Evolutionary conservation across 208 protist genomes (phyloP), one percentile per base, ranked within the genome.

Genomic region (Leishmania tarentolae): DNA sequence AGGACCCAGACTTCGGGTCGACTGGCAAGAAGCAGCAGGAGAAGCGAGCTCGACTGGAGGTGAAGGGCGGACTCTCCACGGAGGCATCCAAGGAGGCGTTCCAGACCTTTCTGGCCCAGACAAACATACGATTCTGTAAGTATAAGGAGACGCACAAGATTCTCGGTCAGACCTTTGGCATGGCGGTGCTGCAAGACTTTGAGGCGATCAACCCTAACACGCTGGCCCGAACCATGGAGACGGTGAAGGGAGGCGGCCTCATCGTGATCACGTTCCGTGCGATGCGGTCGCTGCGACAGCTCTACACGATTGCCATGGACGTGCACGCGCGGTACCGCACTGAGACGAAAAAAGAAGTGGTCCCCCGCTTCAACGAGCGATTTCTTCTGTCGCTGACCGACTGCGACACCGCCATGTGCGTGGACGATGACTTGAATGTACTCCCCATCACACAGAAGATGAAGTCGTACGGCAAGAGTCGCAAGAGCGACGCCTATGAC

Each of bases 251-350:
- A 50, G 99, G 99, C 74, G 99, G 99, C 40, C 71, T 99, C n/a
- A 84, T 99, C 47, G 92, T 99, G 37, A 88, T 99, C 31, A 94
- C 99, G 53, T 95, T 99, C 50, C 92, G 97, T 44, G 97, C 95
- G 40, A 99, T 99, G 95, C 91, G 90, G 6, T 99, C 97, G 19
- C 90, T 99, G 21, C 92, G 94, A 83, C 96, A 99, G 88, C 91
- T 99, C 0, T 99, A 99, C 89, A 98, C 97, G 28, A 98, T 99
- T 83, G 92, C 96, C n/a, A 99, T 99, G 99, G 99, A 99, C 85
- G 98, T 99, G 19, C 99, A 99, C 87, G 79, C 92, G 11, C 91
- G 99, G 19, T 98, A 98, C 89, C 92, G 94, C 57, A 98, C 94
- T 40, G 92, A 96, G 79, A 77, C 93, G 0, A 91, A 97, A 31